Evolutionary conservation across 768 basidiomycete genomes (phyloP), one percentile per base, ranked within the genome.

Genomic region (Mycena leptocephala): DNA sequence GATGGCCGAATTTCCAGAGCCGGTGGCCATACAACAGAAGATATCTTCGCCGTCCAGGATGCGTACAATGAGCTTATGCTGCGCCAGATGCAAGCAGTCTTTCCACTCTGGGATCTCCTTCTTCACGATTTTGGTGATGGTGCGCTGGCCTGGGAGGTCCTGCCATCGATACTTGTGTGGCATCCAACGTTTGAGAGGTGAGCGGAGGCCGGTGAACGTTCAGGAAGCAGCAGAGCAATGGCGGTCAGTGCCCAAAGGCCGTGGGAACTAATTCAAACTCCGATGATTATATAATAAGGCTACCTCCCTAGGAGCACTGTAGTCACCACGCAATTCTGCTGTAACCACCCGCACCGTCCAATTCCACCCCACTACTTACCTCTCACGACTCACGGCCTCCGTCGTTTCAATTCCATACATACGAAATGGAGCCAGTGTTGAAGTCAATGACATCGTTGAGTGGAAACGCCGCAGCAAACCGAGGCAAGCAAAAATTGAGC

Each of bases 1-100:
- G n/a, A n/a, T n/a, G n/a, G n/a, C n/a, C n/a, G n/a, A n/a, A n/a
- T 80, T 80, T 37, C 72, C 77, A 33, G 70, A 68, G 1, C 70
- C 70, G 10, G 70, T 64, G 9, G 48, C 46, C 37, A 63, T 55
- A 14, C 70, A 72, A 7, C 32, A 66, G 11, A 78, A 43, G 18
- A 76, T 14, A 51, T 74, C 63, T 26, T 76, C 55, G 3, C 79
- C 75, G 48, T 78, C 77, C 5, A 80, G 69, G 14, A 78, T 68
- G 26, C 56, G 48, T 37, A 70, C 62, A n/a, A 80, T 73, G 14
- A 78, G 35, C 1, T 76, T 68, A 1, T 74, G 59, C 48, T 80
- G 79, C 33, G 67, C 20, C 5, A 69, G 72, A 56, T 68, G 68
- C 1, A 80, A 67, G 2, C 79, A 77, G 16, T 78, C 51, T 10